phyloP scores from a whole-genome alignment of 2,329 filamentous ascomycete genomes.

The Colletotrichum liaoningense region DNA sequence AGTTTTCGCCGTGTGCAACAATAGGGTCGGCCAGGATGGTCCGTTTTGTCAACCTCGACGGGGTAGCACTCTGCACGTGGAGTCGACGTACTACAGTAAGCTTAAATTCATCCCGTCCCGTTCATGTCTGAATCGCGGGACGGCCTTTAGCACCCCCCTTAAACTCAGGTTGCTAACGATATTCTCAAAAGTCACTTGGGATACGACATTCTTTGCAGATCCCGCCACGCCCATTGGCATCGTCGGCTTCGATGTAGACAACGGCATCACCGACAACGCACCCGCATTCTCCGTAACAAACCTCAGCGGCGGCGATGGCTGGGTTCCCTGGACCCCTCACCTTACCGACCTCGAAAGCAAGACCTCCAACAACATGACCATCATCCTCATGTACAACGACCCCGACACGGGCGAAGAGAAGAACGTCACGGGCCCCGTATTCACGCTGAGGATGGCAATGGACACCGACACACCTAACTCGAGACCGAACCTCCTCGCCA shows the following conservation, averaged over 20 bases:
- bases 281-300: slow-evolving; percentile 34
- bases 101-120: slow-evolving; percentile 1
- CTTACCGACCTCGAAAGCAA: slow-evolving; percentile 38
- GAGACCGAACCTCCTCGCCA: slow-evolving; percentile 36
- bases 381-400: slow-evolving; percentile 40
- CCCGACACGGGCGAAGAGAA: slow-evolving; percentile 32
- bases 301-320: slow-evolving; percentile 43
- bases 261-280: slow-evolving; percentile 28
- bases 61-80: slow-evolving; percentile 43
- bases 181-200: slow-evolving; percentile 47
- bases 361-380: slow-evolving; percentile 30
- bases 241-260: slow-evolving; percentile 31
- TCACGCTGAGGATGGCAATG: slow-evolving; percentile 35
- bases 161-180: not conserved
- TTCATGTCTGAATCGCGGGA: not conserved
- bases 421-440: slow-evolving; percentile 40
- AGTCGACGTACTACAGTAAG: slow-evolving; percentile 48
- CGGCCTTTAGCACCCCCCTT: not conserved
- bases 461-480: slow-evolving; percentile 1
- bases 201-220: slow-evolving; percentile 40
- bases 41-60: slow-evolving; percentile 48
- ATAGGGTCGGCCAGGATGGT: slow-evolving; percentile 38
- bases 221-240: slow-evolving; percentile 37
- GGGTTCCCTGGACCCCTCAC: slow-evolving; percentile 42
- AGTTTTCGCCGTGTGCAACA: slow-evolving; percentile 44